Conservation (phyloP, 1,284 basidiomycete species). For the Flammula alnicola region DNA sequence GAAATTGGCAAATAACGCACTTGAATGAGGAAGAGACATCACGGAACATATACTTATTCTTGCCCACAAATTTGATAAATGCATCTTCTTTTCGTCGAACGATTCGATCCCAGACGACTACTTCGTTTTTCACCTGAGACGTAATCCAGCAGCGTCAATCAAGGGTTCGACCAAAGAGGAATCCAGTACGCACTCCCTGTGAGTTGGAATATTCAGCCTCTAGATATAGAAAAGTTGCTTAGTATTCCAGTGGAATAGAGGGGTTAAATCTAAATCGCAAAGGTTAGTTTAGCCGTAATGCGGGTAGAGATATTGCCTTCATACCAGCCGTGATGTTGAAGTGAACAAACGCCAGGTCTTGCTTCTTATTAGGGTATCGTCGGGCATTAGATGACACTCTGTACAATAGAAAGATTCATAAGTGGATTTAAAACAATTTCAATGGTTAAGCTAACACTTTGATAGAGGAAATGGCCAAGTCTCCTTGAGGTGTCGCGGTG, state of each 20-base stretch:
- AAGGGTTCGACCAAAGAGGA: constrained; percentile 3
- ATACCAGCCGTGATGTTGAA: constrained; percentile 80
- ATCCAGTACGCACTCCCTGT: constrained; percentile 67
- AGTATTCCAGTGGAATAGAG: constrained; percentile 93
- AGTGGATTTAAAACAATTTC: not conserved
- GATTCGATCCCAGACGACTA: constrained; percentile 93
- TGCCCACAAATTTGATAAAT: constrained; percentile 62
- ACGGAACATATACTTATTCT: constrained; percentile 86
- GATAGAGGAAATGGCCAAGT: constrained; percentile 60
- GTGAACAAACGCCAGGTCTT: constrained; percentile 77
- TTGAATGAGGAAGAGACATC: constrained; percentile 79
- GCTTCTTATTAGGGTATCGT: constrained; percentile 58
- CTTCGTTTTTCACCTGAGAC: constrained; percentile 73
- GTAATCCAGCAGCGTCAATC: constrained; percentile 4
- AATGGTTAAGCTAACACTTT: constrained; percentile 63
- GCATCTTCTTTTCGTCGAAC: constrained; percentile 80
- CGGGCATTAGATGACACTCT: constrained; percentile 61
- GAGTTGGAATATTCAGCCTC: constrained; percentile 78
- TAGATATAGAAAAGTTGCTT: constrained; percentile 88
- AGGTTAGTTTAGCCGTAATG: constrained; percentile 1
- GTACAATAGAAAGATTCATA: constrained; percentile 7
- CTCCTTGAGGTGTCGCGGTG: constrained; percentile 59
- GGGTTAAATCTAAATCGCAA: constrained; percentile 62
- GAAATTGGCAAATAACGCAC: constrained; percentile 51
- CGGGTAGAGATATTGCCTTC: constrained; percentile 23